Conservation (phyloP, 2,329 filamentous ascomycete genomes). For the Sporothrix variecibatus region DNA sequence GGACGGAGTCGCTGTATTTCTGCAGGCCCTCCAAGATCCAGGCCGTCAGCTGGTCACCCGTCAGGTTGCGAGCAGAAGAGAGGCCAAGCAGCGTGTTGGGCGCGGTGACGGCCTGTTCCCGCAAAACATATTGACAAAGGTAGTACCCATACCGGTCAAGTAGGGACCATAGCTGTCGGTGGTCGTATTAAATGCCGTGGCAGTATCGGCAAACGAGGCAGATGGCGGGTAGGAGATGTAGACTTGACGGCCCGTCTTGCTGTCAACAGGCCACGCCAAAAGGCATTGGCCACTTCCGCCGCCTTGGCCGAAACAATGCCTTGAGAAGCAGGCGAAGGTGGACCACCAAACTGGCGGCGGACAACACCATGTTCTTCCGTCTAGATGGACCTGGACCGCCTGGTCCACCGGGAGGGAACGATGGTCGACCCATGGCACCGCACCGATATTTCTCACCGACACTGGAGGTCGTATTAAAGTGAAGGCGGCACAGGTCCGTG, state of each 20-base stretch:
- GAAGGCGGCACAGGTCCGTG: slow-evolving; percentile 45
- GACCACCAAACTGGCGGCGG: neutral
- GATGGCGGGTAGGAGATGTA: slow-evolving; percentile 41
- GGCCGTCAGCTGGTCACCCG: slow-evolving; percentile 51
- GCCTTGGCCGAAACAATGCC: slow-evolving; percentile 28
- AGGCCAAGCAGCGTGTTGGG: slow-evolving; percentile 27
- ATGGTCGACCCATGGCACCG: neutral
- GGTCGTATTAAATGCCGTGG: slow-evolving; percentile 37
- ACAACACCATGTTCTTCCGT: neutral
- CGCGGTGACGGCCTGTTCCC: slow-evolving; percentile 37
- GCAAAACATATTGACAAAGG: slow-evolving; percentile 38
- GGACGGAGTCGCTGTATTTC: slow-evolving; percentile 50
- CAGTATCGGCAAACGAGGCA: slow-evolving; percentile 40
- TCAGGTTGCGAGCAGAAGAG: slow-evolving; percentile 44
- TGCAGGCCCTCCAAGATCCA: slow-evolving; percentile 54
- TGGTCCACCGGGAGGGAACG: neutral
- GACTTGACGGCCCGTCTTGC: slow-evolving; percentile 38
- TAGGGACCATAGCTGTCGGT: slow-evolving; percentile 34
- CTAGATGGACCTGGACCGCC: neutral
- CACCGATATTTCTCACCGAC: slow-evolving; percentile 46
- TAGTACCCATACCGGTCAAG: slow-evolving; percentile 35
- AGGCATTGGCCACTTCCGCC: slow-evolving; percentile 37
- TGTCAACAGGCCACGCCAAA: slow-evolving; percentile 42
- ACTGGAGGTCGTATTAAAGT: slow-evolving; percentile 48
- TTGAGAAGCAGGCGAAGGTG: slow-evolving; percentile 20